Base-by-base conservation (phyloP, 257 asterid genomes). In the Dorcoceras hygrometricum region DNA sequence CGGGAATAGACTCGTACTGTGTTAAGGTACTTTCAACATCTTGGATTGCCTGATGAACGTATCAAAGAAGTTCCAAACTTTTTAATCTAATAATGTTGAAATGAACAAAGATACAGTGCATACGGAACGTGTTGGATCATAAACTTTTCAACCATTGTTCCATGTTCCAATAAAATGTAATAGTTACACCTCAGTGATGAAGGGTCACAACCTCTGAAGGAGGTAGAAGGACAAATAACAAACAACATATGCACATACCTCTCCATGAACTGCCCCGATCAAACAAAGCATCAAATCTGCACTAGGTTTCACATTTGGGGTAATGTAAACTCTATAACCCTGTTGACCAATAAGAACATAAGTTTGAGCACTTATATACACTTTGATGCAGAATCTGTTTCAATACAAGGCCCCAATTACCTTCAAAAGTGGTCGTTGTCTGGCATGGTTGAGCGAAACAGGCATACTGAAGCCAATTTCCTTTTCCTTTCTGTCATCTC, bases 401-500 rank as follows among this genome's bases (percentile, higher is more conserved):
- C 11, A 70, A 57, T 2, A 60, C 7, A 63, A 75, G 39, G 34
- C 20, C 34, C 39, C 59, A 28, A 26, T 77, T 74, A 90, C 96
- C 90, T 79, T 78, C 62, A 90, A 75, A 75, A 90, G 93, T 61
- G 89, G 95, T 64, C 46, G 77, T 58, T 78, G 82, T 67, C 80
- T 67, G 29, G 96, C 90, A 75, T 73, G 83, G 65, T 74, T 72
- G 63, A 90, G 91, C 1, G 97, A 76, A 60, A 67, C 70, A 11
- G 82, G 81, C 92, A 87, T 79, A 76, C 73, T 82, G 77, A 87
- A 90, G 54, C 95, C 87, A 59, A 86, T 70, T 80, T 84, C 87
- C 69, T 76, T 90, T 83, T 90, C 97, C 84, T 80, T 90, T 75
- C 77, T 84, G 73, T 80, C 86, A 78, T 87, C 97, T 81, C 96